These are phyloP conservation scores for Candida nemodendra DNA, from an alignment of 805 yeast genomes.

Conservation along the genomic window DNA sequence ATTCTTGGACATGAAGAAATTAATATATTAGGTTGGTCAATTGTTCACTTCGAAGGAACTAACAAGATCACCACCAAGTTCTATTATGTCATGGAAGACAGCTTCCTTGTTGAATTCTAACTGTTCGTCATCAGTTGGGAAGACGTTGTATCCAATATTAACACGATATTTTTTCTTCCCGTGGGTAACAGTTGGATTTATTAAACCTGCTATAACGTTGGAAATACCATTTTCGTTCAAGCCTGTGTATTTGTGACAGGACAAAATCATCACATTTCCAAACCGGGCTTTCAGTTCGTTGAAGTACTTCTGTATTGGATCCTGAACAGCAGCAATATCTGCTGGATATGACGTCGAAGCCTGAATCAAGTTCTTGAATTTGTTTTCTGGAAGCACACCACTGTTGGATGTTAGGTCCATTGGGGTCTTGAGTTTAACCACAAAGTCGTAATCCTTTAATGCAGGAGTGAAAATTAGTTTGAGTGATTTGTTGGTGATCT, in stretches of 20 bases:
- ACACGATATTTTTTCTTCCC: constrained; percentile 71
- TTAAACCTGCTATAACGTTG: constrained; percentile 74
- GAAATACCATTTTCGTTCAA: constrained; percentile 45
- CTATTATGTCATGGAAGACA: constrained; percentile 66
- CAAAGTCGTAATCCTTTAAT: constrained; percentile 79
- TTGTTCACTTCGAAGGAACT: constrained; percentile 25
- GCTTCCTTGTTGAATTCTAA: constrained; percentile 70
- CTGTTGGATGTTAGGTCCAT: constrained; percentile 42
- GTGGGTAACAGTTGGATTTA: constrained; percentile 60
- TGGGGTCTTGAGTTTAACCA: constrained; percentile 51
- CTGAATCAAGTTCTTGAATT: constrained; percentile 59
- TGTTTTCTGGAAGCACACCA: constrained; percentile 54
- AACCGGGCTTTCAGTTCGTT: constrained; percentile 62
- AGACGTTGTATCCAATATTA: constrained; percentile 69
- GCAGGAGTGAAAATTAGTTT: constrained; percentile 76
- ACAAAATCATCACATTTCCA: constrained; percentile 68
- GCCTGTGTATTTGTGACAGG: constrained; percentile 56
- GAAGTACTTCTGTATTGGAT: constrained; percentile 59
- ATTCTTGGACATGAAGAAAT: no score
- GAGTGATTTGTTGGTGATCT: constrained; percentile 36
- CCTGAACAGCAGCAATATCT: constrained; percentile 37
- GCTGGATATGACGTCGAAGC: constrained; percentile 42
- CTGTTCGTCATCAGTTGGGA: constrained; percentile 52
- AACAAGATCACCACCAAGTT: constrained; percentile 66
- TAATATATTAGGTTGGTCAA: constrained; percentile 2